These are phyloP conservation scores for Saprolegnia diclina DNA, from an alignment of 352 stramenopile species.

Conservation along the genomic window DNA sequence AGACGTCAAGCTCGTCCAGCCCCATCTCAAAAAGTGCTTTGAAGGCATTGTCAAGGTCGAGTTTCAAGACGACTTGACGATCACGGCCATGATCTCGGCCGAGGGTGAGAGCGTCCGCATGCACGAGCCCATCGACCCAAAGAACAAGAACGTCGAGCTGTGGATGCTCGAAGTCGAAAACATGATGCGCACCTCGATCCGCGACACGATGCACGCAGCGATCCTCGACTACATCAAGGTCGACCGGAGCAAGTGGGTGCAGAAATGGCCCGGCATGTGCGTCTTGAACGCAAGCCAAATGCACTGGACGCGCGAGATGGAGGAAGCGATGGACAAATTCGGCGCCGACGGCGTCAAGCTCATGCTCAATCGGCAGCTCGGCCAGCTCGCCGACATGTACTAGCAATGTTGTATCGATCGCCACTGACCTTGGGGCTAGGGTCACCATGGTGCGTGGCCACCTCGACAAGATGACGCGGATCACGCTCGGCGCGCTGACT, in stretches of 20 bases:
- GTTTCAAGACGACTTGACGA: conserved; percentile 85
- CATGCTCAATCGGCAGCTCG: conserved; percentile 79
- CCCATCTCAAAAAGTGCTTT: conserved; percentile 93
- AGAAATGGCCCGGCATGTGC: conserved; percentile 88
- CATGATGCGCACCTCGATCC: conserved; percentile 90
- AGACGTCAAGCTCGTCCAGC: conserved; percentile 89
- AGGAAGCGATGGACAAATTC: conserved; percentile 73
- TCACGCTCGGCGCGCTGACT: conserved; percentile 87
- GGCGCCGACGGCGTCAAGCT: conserved; percentile 67
- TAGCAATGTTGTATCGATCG: background rate
- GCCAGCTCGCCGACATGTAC: conserved; percentile 88
- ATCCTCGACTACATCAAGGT: conserved; percentile 86
- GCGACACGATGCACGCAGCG: conserved; percentile 79
- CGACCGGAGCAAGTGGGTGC: conserved; percentile 86
- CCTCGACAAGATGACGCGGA: conserved; percentile 78
- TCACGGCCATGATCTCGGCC: conserved; percentile 89
- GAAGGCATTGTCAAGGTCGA: conserved; percentile 89
- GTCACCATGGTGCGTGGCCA: conserved; percentile 88
- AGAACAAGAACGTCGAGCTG: conserved; percentile 89
- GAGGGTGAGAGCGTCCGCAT: conserved; percentile 87
- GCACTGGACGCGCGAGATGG: conserved; percentile 90
- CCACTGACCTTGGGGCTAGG: background rate
- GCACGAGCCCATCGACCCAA: conserved; percentile 77
- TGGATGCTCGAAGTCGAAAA: conserved; percentile 93
- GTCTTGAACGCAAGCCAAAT: conserved; percentile 91